Percentiles rank a stretch among this genome's conserved stretches.
Evolutionary conservation across 345 rosid genomes (phyloP).

Genomic region (Syzygium grande): DNA sequence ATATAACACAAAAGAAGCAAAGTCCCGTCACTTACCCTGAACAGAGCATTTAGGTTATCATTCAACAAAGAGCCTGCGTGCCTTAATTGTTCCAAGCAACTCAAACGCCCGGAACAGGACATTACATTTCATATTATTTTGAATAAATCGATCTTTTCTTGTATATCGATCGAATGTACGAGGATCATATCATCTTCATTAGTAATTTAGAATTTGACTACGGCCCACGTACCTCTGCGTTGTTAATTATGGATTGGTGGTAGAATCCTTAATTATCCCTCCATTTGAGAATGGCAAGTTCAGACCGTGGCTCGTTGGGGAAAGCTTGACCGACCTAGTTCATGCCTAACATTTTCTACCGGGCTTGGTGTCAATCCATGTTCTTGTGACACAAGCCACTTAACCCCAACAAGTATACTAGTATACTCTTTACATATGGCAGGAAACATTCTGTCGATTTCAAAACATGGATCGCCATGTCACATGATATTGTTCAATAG

Average conservation of each 20-base stretch:
- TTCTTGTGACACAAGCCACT: not conserved
- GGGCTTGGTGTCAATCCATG: not conserved
- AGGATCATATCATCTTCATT: not conserved
- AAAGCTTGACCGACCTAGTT: not conserved
- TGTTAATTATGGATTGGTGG: not conserved
- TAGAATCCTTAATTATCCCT: not conserved
- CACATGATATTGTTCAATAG: not conserved
- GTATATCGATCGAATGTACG: not conserved
- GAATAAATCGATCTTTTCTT: not conserved
- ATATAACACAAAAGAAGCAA: no score
- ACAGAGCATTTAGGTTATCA: not conserved
- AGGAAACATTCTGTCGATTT: not conserved
- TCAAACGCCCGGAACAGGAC: not conserved
- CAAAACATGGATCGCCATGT: not conserved
- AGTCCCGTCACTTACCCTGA: not conserved
- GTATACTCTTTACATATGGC: not conserved
- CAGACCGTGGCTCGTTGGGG: not conserved
- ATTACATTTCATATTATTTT: not conserved
- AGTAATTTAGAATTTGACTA: not conserved
- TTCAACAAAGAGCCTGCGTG: constrained; percentile 4
- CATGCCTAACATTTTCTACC: not conserved
- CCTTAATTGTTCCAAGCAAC: constrained; percentile 1
- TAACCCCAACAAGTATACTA: not conserved
- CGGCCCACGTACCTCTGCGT: not conserved
- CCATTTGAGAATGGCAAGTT: not conserved